Conservation (phyloP, 2,329 filamentous ascomycete genomes). For the Monosporascus sp. region DNA sequence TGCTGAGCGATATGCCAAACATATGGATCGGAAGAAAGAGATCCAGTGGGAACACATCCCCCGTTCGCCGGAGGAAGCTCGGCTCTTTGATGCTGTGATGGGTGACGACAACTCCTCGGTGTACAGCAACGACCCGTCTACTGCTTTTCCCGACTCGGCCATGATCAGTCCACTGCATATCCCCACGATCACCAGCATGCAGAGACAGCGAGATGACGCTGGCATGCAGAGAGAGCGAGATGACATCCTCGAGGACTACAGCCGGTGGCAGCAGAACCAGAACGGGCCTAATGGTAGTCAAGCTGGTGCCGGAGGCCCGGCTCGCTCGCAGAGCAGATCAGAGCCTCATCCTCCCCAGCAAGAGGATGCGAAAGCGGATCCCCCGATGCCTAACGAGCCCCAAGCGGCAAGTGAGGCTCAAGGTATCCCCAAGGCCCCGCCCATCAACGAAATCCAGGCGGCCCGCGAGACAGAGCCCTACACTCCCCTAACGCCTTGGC, state of each 20-base stretch:
- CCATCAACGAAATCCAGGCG: not conserved
- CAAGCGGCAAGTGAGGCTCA: not conserved
- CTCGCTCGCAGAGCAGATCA: conserved; percentile 4
- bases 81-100: conserved; percentile 1
- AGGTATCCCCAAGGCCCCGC: conserved; percentile 6
- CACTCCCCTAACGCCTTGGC: conserved; percentile 24
- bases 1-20: conserved; percentile 3
- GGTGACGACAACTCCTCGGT: not conserved
- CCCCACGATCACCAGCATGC: not conserved
- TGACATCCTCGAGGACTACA: not conserved
- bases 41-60: conserved; percentile 8
- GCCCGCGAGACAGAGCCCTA: conserved; percentile 10
- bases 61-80: conserved; percentile 7
- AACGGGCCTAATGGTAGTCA: not conserved
- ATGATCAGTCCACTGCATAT: conserved; percentile 4
- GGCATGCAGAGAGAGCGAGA: not conserved
- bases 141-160: not conserved
- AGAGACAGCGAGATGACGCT: not conserved
- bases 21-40: not conserved
- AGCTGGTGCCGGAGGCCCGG: not conserved
- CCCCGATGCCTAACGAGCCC: too few species aligned
- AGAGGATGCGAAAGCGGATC: too few species aligned
- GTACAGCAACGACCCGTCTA: not conserved
- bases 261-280: not conserved
- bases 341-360: not conserved